Base-by-base conservation (phyloP, 1,284 basidiomycete genomes). In the Dichomitus squalens region DNA sequence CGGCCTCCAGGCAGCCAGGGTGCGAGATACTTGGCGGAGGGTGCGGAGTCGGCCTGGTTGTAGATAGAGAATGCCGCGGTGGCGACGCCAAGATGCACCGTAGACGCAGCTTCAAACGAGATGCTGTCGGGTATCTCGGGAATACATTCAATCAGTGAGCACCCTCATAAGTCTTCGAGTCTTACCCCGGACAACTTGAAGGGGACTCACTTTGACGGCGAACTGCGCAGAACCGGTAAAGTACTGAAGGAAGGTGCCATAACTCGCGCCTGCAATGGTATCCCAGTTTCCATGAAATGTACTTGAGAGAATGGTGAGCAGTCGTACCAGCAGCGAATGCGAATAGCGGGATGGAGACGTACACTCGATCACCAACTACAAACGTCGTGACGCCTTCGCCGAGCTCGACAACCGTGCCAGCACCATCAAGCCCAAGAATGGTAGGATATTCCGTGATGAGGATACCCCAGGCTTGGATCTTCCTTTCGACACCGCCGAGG, bases 361-460 rank as follows among this genome's bases (percentile, higher is more conserved):
- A 6, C 70, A 82, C 75, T 57, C 66, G 73, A 57, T 82, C 79
- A 5, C 81, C 80, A 2, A 72, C 66, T 34, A 62, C 62, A 56
- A 80, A 60, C 40, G 67, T 59, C 0, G 61, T 57, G 12, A 80
- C 76, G 4, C 68, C 73, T 16, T 69, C 65, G 1, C 78, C 78
- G 34, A 80, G 60, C 25, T 69, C 66, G n/a, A 74, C 73, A 29
- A 82, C 74, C 0, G 70, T 62, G 7, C 81, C 81, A 8, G 72
- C 70, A 21, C 72, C 75, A 62, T 83, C 82, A n/a, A 65, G 68
- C 12, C 85, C 86, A 4, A 82, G 60, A 9, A 80, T 68, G 2
- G 72, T 69, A 0, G 80, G 79, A 56, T 73, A 81, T 4, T 68
- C 53, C 1, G 67, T 39, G 5, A 72, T 48, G 51, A 64, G 63